These are phyloP conservation scores for Kodamaea suecica DNA, from an alignment of 1,139 yeast species.

Conservation along the genomic window DNA sequence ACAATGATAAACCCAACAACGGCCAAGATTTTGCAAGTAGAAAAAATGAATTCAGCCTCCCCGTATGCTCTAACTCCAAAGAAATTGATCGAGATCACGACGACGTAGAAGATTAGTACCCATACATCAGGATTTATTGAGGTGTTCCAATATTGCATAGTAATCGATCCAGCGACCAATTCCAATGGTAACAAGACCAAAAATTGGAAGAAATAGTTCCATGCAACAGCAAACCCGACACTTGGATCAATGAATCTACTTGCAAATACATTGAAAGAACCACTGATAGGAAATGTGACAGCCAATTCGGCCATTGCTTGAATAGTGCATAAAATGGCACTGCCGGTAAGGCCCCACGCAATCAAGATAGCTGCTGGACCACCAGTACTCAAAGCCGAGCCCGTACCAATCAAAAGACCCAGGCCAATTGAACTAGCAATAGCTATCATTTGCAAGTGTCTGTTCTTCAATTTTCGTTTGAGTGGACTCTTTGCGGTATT, in stretches of 20 bases:
- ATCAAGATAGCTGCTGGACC: constrained; percentile 63
- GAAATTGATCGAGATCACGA: constrained; percentile 29
- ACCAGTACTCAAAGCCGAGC: constrained; percentile 35
- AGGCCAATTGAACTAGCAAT: constrained; percentile 35
- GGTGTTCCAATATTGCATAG: constrained; percentile 30
- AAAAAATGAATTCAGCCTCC: constrained; percentile 34
- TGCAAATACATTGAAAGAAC: constrained; percentile 33
- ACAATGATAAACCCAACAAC: constrained; percentile 32
- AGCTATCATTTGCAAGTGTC: constrained; percentile 29
- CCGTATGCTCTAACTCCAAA: constrained; percentile 36
- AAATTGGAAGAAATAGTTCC: constrained; percentile 31
- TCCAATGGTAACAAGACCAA: constrained; percentile 31
- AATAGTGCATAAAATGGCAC: constrained; percentile 30
- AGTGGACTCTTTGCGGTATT: constrained; percentile 22
- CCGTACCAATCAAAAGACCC: constrained; percentile 26
- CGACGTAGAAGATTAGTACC: constrained; percentile 29
- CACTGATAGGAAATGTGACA: constrained; percentile 33
- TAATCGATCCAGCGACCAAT: constrained; percentile 32
- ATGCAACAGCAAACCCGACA: constrained; percentile 35
- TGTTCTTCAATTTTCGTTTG: constrained; percentile 22
- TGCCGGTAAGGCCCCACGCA: constrained; percentile 31
- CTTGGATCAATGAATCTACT: constrained; percentile 34
- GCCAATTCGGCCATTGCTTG: constrained; percentile 37
- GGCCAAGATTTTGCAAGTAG: constrained; percentile 31
- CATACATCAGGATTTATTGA: constrained; percentile 31